Evolutionary conservation across 345 rosid species (phyloP), one percentile per base, ranked within the genome.

Genomic region (Noccaea caerulescens): DNA sequence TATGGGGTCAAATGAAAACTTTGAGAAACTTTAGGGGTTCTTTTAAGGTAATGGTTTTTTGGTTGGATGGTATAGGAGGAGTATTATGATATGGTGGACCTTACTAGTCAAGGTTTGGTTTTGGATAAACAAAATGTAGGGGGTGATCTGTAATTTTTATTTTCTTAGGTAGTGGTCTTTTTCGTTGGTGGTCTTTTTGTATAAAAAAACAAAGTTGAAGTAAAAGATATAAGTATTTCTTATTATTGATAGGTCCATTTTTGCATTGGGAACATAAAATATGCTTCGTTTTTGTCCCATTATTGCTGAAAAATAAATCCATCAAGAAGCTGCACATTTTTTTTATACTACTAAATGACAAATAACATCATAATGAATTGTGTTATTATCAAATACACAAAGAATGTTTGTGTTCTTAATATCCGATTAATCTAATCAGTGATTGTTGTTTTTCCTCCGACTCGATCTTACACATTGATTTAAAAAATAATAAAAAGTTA

Each of bases 281-380:
- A 76, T 76, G 53, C 71, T 63, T 62, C 63, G 9, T 5, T 56
- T 76, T 76, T 68, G 79, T 75, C 79, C 12, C 75, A 69, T 38
- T 75, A 11, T 55, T 46, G 45, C 4, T 46, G 69, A 20, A 27
- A 37, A 57, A 58, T 14, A 14, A 58, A 47, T 58, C 53, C 47
- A 49, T 39, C 33, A 6, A 62, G 49, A 39, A 61, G 33, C 36
- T 58, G 51, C 8, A 3, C 52, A 70, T 51, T 13, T 49, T 42
- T 38, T 23, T 8, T 20, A 32, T 2, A 7, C 32, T 53, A 25
- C 6, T 45, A 55, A 33, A 56, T 46, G 51, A 64, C 71, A 72
- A 63, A 63, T 36, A 14, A 54, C 30, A 11, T 63, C 7, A 63
- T 10, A 47, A 47, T 16, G 36, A 36, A 30, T 8, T 50, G 36